These are phyloP conservation scores for Plasmodium gaboni DNA, from an alignment of 169 alveolate species.

Conservation along the genomic window DNA sequence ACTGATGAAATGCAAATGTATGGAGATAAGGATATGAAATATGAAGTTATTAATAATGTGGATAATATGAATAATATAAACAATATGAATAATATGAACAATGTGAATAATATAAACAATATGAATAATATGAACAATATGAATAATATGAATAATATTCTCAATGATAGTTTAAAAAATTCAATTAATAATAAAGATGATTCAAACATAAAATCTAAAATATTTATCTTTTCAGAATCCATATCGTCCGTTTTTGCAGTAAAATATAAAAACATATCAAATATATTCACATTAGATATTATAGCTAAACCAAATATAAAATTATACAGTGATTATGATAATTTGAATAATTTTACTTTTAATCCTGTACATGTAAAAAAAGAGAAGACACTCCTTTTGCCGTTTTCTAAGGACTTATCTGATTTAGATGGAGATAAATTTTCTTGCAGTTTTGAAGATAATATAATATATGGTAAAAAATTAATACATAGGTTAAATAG, in stretches of 20 bases:
- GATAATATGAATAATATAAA: conserved; percentile 1
- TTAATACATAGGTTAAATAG: conserved; percentile 43
- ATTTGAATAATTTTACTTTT: conserved; percentile 19
- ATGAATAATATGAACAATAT: not conserved
- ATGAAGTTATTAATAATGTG: not conserved
- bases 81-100: not conserved
- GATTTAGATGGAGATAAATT: conserved; percentile 14
- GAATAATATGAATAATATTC: not conserved
- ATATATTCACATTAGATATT: conserved; percentile 57
- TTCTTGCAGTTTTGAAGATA: conserved; percentile 40
- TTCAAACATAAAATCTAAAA: conserved; percentile 51
- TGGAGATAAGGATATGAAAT: too few species aligned
- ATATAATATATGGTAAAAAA: conserved; percentile 43
- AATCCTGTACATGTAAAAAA: conserved; percentile 36
- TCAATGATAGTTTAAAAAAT: not conserved
- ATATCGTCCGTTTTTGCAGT: conserved; percentile 68
- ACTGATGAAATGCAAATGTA: not conserved
- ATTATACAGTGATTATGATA: conserved; percentile 31
- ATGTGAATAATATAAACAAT: not conserved
- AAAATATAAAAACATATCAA: conserved; percentile 26
- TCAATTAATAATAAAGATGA: conserved; percentile 10
- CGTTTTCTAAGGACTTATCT: conserved; percentile 30
- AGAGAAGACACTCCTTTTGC: conserved; percentile 25
- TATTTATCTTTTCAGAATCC: conserved; percentile 62
- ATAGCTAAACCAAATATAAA: conserved; percentile 48